Conservation (phyloP, 768 basidiomycete genomes). For the Boletus subparvulus region DNA sequence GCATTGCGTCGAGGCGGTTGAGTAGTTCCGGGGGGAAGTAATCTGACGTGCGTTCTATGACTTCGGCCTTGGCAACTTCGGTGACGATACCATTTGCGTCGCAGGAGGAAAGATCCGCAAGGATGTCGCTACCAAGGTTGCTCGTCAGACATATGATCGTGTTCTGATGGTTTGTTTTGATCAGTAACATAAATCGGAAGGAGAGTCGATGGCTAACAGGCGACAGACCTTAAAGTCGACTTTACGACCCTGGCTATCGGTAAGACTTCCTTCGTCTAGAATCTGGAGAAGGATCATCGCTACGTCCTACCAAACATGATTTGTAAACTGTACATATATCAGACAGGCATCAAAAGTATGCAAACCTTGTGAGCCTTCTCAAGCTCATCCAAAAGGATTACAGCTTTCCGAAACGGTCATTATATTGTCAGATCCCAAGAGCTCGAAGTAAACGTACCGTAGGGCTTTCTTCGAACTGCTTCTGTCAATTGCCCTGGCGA, state of each 20-base stretch:
- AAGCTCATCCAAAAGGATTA: constrained; percentile 64
- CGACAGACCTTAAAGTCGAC: constrained; percentile 78
- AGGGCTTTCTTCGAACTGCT: constrained; percentile 61
- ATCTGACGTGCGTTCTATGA: constrained; percentile 71
- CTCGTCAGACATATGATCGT: constrained; percentile 91
- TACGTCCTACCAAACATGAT: constrained; percentile 56
- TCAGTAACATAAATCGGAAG: background rate
- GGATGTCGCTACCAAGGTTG: constrained; percentile 80
- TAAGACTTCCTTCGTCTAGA: constrained; percentile 85
- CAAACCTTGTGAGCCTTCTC: constrained; percentile 80
- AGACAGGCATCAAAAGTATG: background rate
- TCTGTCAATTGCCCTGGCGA: constrained; percentile 56
- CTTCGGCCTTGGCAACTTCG: constrained; percentile 57
- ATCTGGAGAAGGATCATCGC: constrained; percentile 89
- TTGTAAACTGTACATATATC: background rate
- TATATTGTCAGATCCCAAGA: background rate
- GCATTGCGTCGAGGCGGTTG: constrained; percentile 83
- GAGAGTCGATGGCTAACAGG: background rate
- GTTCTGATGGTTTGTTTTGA: constrained; percentile 46
- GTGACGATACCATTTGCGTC: constrained; percentile 65
- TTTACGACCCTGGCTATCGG: constrained; percentile 89
- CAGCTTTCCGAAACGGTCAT: constrained; percentile 37
- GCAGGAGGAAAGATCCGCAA: constrained; percentile 65
- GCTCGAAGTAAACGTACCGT: constrained; percentile 35
- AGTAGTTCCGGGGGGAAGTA: constrained; percentile 90